Evolutionary conservation across 2,329 filamentous ascomycete genomes (phyloP), one percentile per base, ranked within the genome.

Genomic region (Xylaria arbuscula): DNA sequence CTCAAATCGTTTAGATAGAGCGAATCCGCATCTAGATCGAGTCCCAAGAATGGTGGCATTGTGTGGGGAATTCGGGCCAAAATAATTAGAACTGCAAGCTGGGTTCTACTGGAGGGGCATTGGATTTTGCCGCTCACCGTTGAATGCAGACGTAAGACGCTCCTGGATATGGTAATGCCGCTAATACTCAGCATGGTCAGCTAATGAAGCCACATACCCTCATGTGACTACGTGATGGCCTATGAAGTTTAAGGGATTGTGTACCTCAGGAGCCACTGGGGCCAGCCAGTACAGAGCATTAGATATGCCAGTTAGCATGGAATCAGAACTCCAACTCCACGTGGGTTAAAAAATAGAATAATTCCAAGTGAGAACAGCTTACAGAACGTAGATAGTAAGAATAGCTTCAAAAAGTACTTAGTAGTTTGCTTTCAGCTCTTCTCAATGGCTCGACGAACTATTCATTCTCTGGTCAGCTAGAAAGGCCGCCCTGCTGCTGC

Each of bases 181-280:
- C 51, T 40, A 47, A 40, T 45, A 42, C 38, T 22, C 13, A 51
- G 47, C 32, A n/a, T 38, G 17, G 34, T 34, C 38, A 59, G 54
- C 60, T 48, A 13, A 3, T 34, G 24, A 67, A 59, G 47, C 64
- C 60, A 64, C 40, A 15, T 47, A 17, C 38, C 3, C 54, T 53
- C 55, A 63, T 57, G 54, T 56, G 42, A 59, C 19, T 40, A 9
- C 6, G n/a, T 51, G 45, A 38, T 34, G 58, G 34, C 40, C 47
- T 56, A 47, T 40, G 32, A 36, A 3, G 9, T n/a, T 4, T 11
- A 55, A 17, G 17, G 28, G 22, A n/a, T n/a, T 38, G 28, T 22
- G 22, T 8, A 32, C 19, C 19, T 22, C 22, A 45, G n/a, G n/a
- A 56, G 13, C 38, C 34, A 13, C 36, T 24, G n/a, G 53, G 34